Percentiles rank a stretch among this genome's conserved stretches.
These are phyloP conservation scores for Cytospora piceicola DNA, from an alignment of 2,329 filamentous ascomycete species.

Conservation along the genomic window DNA sequence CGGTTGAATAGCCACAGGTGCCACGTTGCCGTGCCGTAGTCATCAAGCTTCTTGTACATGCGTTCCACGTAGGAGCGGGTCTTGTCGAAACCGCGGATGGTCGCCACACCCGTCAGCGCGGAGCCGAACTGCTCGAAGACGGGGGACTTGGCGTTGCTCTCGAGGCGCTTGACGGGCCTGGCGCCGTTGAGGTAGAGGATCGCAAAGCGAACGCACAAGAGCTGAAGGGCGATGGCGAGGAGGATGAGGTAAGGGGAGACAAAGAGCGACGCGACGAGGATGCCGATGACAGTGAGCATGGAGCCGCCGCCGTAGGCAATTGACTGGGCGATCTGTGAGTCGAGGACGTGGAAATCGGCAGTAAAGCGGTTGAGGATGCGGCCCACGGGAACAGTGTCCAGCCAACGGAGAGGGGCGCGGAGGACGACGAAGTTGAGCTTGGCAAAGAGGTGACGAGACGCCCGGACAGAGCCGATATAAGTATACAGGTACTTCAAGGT, in stretches of 20 bases:
- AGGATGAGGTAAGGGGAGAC: conserved; percentile 70
- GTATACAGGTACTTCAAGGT: conserved; percentile 66
- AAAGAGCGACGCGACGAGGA: conserved; percentile 69
- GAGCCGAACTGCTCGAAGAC: conserved; percentile 81
- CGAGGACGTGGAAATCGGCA: conserved; percentile 74
- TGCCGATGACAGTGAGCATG: conserved; percentile 64
- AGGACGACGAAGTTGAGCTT: conserved; percentile 69
- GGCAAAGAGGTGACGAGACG: conserved; percentile 70
- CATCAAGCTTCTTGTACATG: conserved; percentile 73
- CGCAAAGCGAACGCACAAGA: conserved; percentile 61
- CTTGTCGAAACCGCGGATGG: conserved; percentile 77
- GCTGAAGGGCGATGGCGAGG: conserved; percentile 61
- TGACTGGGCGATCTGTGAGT: conserved; percentile 67
- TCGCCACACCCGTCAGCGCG: conserved; percentile 71
- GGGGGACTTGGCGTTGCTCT: conserved; percentile 76
- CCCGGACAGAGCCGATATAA: conserved; percentile 67
- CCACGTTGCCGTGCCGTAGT: conserved; percentile 67
- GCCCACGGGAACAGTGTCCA: conserved; percentile 79
- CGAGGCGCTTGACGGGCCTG: conserved; percentile 75
- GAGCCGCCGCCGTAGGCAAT: conserved; percentile 63
- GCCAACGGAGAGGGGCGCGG: conserved; percentile 74
- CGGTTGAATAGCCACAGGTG: conserved; percentile 74
- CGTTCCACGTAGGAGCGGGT: conserved; percentile 65
- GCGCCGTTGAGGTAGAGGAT: conserved; percentile 69
- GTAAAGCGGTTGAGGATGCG: conserved; percentile 80